phyloP scores from a whole-genome alignment of 164 flowering plant genomes.

The Tetrastigma voinierianum region DNA sequence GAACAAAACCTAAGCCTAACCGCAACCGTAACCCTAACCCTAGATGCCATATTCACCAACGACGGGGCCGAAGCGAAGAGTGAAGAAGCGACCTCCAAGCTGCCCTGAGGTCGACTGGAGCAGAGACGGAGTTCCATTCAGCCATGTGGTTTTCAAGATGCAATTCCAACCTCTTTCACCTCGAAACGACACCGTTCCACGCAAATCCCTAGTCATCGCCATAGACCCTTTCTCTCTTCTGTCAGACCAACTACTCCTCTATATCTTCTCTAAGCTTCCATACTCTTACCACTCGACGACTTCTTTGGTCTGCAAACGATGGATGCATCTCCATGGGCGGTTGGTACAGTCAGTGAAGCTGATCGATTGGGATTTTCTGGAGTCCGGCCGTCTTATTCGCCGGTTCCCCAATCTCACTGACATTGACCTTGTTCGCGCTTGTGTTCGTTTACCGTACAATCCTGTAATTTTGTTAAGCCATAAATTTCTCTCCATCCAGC shows the following conservation, averaged over 20 bases:
- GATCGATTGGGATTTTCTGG: conserved; percentile 68
- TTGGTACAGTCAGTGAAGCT: conserved; percentile 56
- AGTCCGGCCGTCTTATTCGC: conserved; percentile 53
- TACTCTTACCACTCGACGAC: conserved; percentile 40
- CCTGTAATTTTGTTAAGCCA: conserved; percentile 32
- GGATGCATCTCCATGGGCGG: conserved; percentile 68
- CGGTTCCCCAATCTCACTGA: conserved; percentile 68
- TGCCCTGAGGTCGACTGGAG: conserved; percentile 37
- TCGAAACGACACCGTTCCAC: conserved; percentile 1
- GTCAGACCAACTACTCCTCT: conserved; percentile 55
- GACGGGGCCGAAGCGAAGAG: not conserved
- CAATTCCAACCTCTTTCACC: conserved; percentile 21
- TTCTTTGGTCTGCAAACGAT: conserved; percentile 78
- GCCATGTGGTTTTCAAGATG: conserved; percentile 29
- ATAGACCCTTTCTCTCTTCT: conserved; percentile 24
- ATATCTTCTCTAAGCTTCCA: conserved; percentile 56
- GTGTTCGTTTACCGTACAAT: conserved; percentile 22
- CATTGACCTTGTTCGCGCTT: conserved; percentile 45
- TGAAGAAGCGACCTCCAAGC: conserved; percentile 17
- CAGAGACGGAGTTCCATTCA: conserved; percentile 29
- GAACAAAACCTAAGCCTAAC: conserved; percentile 2
- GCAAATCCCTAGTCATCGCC: conserved; percentile 11
- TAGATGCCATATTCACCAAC: no score
- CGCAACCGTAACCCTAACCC: conserved; percentile 6
- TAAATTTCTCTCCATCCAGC: conserved; percentile 26